phyloP scores from a whole-genome alignment of 129 eudicot species.

The Centaurea solstitialis region DNA sequence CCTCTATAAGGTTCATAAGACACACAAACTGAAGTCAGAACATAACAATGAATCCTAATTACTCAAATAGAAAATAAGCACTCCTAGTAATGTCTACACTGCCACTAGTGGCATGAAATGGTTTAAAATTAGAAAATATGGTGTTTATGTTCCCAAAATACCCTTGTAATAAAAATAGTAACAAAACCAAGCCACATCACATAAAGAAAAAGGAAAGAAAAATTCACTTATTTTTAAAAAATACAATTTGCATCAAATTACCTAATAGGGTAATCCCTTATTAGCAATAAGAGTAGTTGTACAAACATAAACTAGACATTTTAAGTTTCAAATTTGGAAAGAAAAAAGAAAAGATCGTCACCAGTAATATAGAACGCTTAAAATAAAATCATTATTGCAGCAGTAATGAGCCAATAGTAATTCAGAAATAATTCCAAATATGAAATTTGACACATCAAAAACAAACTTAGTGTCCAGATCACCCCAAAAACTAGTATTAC shows the following conservation, averaged over 20 bases:
- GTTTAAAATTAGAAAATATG: background rate
- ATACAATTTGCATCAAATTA: background rate
- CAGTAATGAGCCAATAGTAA: background rate
- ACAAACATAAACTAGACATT: background rate
- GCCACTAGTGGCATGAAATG: background rate
- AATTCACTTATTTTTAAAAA: background rate
- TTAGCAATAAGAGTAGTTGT: background rate
- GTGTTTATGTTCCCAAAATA: background rate
- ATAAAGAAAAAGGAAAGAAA: background rate
- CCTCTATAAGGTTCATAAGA: conserved; percentile 37
- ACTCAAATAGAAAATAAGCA: background rate
- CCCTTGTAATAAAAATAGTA: background rate
- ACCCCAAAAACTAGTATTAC: background rate
- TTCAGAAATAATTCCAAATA: background rate
- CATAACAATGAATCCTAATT: background rate
- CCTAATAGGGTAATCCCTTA: too few relatives aligned
- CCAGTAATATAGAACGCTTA: background rate
- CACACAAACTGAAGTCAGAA: background rate
- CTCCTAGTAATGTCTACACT: background rate
- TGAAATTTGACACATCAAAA: background rate
- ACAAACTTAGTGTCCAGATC: background rate
- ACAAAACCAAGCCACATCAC: background rate
- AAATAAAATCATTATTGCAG: background rate
- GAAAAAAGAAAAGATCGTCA: background rate
- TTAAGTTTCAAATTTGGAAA: background rate